Conservation (phyloP, 805 yeast genomes). For the Pichia sporocuriosa region DNA sequence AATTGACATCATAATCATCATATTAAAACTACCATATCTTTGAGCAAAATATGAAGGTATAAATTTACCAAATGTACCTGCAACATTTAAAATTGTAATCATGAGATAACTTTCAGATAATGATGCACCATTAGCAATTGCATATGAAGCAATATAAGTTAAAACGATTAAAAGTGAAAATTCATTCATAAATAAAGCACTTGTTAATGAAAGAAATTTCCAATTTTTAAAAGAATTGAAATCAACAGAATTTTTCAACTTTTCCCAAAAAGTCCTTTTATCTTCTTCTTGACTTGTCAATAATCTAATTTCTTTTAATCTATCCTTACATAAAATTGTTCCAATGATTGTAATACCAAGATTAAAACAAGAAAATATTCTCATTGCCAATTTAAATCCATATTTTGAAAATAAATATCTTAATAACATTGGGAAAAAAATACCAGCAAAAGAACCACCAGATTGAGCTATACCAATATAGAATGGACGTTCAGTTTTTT, state of each 20-base stretch:
- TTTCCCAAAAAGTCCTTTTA: constrained; percentile 12
- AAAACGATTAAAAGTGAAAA: constrained; percentile 39
- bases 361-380: constrained; percentile 44
- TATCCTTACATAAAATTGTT: constrained; percentile 34
- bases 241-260: constrained; percentile 30
- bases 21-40: constrained; percentile 45
- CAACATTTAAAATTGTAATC: constrained; percentile 40
- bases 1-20: constrained; percentile 42
- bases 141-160: constrained; percentile 49
- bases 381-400: constrained; percentile 53
- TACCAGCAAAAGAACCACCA: constrained; percentile 51
- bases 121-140: constrained; percentile 41
- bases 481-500: constrained; percentile 43
- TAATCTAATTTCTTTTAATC: constrained; percentile 27
- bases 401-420: constrained; percentile 39
- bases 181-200: constrained; percentile 40
- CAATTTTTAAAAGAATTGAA: constrained; percentile 35
- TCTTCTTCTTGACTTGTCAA: constrained; percentile 18
- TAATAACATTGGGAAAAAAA: constrained; percentile 45
- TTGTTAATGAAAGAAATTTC: constrained; percentile 33
- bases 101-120: constrained; percentile 39
- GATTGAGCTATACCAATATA: constrained; percentile 44
- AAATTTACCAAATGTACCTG: constrained; percentile 35
- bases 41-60: constrained; percentile 31
- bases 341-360: constrained; percentile 33